Evolutionary conservation across 257 asterid genomes (phyloP).

Genomic region (Nicotiana tabacum): DNA sequence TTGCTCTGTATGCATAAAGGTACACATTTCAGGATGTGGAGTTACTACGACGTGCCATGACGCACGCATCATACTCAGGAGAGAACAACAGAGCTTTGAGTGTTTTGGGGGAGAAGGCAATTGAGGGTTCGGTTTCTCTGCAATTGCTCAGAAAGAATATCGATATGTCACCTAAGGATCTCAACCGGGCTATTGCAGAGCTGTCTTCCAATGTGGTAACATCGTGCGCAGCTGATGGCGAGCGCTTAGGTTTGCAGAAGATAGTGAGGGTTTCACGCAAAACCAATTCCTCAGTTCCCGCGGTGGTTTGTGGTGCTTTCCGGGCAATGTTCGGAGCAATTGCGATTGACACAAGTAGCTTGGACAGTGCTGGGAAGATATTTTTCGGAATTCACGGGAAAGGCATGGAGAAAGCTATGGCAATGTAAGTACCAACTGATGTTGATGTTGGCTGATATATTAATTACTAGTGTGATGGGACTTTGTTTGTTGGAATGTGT

Average conservation of each 20-base stretch:
- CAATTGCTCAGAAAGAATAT: conserved; percentile 33
- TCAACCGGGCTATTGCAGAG: conserved; percentile 32
- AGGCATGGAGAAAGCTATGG: conserved; percentile 18
- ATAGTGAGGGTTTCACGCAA: conserved; percentile 57
- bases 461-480: neutral
- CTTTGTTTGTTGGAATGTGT: neutral
- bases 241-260: conserved; percentile 50
- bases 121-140: conserved; percentile 39
- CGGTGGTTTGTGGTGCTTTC: conserved; percentile 74
- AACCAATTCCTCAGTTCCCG: conserved; percentile 48
- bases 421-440: conserved; percentile 34
- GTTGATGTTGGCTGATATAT: neutral
- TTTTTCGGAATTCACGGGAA: conserved; percentile 31
- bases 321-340: conserved; percentile 74
- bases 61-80: conserved; percentile 70
- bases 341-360: conserved; percentile 52
- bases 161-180: conserved; percentile 52
- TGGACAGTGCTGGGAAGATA: conserved; percentile 41
- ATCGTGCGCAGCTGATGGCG: conserved; percentile 52
- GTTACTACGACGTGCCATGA: conserved; percentile 59
- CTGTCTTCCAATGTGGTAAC: conserved; percentile 46
- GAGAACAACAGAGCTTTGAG: conserved; percentile 79
- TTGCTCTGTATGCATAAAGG: conserved; percentile 21
- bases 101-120: conserved; percentile 48
- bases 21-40: conserved; percentile 51